A percentile compares a stretch with the other conserved stretches of the same genome.
phyloP scores from a whole-genome alignment of 768 basidiomycete species.

The Auricularia sp. region DNA sequence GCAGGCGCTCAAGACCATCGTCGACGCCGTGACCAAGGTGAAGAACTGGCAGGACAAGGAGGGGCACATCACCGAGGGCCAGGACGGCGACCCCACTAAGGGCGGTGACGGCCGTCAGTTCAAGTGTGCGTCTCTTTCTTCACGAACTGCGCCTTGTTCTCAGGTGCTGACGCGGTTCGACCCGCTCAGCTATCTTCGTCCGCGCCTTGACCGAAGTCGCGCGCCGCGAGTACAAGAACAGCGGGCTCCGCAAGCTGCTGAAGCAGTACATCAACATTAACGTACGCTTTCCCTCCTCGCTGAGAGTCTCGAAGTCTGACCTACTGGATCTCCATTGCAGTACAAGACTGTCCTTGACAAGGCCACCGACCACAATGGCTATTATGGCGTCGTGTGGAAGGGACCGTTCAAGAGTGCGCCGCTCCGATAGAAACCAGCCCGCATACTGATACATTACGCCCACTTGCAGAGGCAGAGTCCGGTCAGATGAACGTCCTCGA shows the following conservation, averaged over 20 bases:
- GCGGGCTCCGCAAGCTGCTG: neutral
- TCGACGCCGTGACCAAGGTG: slow-evolving; percentile 31
- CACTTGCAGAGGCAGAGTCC: neutral
- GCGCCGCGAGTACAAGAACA: neutral
- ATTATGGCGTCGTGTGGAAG: neutral
- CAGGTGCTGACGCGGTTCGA: no score
- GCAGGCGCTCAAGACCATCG: slow-evolving; percentile 27
- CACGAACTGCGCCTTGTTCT: no score
- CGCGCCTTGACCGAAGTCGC: neutral
- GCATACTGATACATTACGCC: no score
- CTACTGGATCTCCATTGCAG: neutral
- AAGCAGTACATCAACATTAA: neutral
- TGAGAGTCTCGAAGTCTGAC: neutral
- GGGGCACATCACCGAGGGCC: slow-evolving; percentile 44
- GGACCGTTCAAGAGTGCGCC: neutral
- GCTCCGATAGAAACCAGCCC: neutral
- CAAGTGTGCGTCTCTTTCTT: neutral
- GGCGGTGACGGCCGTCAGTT: neutral
- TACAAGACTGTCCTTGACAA: neutral
- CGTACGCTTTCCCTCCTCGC: neutral
- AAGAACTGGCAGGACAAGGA: slow-evolving; percentile 35
- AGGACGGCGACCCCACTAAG: neutral
- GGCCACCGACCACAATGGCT: neutral
- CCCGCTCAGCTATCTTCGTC: neutral
- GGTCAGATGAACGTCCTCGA: neutral